Base-by-base conservation (phyloP, 768 basidiomycete genomes). In the Obba rivulosa region DNA sequence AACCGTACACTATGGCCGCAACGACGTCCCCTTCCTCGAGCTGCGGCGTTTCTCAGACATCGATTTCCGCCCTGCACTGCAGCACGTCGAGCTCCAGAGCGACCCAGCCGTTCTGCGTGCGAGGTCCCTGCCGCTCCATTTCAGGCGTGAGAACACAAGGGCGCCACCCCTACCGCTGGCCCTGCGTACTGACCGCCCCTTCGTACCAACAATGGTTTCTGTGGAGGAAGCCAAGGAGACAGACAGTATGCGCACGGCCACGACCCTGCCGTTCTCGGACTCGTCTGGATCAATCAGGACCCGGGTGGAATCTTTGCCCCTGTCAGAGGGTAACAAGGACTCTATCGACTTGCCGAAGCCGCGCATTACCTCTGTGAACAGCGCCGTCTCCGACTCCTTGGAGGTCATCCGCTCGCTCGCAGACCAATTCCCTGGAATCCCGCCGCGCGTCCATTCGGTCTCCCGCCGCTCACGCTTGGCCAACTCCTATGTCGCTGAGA, bases 381-480 rank as follows among this genome's bases (percentile, higher is more conserved):
- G 66, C 50, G 61, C 63, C n/a, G 64, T 64, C 24, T 69, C 72
- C 2, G 75, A 78, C 49, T 71, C 68, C 20, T 51, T 76, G 21
- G 63, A 68, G 55, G 66, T 71, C 17, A 71, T 83, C 28, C 74
- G 72, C 17, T 76, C 78, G 31, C 66, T 83, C 45, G 71, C 79
- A 4, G 52, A 62, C 34, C 75, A 74, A 61, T 85, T 83, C 64
- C 79, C 83, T 34, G 68, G 63, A 13, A 67, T 75, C 43, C 79
- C 77, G 4, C 60, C 66, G 31, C 62, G 66, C 62, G 51, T 56
- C 51, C 51, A 50, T 64, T 59, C 23, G 51, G 61, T 44, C 63
- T 58, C 51, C 7, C 47, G 45, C 24, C 47, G 51, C 49, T 52
- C 49, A 43, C 52, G 34, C 45, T 41, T 13, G 44, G 43, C 43